Evolutionary conservation across 768 basidiomycete genomes (phyloP).

Genomic region (Amanita polypyramis): DNA sequence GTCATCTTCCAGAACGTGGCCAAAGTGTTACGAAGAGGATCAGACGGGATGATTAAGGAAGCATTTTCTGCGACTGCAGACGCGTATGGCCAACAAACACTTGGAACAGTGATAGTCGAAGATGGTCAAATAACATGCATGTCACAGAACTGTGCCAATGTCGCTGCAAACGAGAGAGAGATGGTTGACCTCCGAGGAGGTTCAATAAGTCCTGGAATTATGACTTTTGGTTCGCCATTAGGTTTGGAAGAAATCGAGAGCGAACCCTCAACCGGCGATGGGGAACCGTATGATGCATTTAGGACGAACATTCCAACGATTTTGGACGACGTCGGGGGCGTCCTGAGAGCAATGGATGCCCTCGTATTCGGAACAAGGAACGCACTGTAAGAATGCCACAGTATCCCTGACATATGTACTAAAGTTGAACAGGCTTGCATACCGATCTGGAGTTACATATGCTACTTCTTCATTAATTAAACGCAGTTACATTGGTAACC

Average conservation of each 20-base stretch:
- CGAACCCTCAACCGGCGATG: constrained; percentile 62
- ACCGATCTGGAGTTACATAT: constrained; percentile 54
- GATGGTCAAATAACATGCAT: constrained; percentile 45
- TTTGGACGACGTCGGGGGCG: constrained; percentile 39
- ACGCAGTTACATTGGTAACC: constrained; percentile 27
- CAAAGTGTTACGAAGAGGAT: constrained; percentile 29
- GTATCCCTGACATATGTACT: constrained; percentile 1
- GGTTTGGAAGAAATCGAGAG: constrained; percentile 67
- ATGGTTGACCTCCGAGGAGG: constrained; percentile 63
- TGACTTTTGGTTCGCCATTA: constrained; percentile 56
- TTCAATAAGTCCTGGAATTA: constrained; percentile 52
- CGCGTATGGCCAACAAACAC: constrained; percentile 8
- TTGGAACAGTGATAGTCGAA: constrained; percentile 30
- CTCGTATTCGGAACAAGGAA: constrained; percentile 63
- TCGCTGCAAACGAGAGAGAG: constrained; percentile 12
- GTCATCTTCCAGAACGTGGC: constrained; percentile 62
- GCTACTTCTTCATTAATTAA: constrained; percentile 41
- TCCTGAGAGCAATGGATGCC: constrained; percentile 60
- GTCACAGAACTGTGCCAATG: constrained; percentile 23
- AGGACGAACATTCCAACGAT: constrained; percentile 27
- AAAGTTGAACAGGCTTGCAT: constrained; percentile 39
- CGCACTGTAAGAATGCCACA: constrained; percentile 44
- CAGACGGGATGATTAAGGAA: constrained; percentile 22
- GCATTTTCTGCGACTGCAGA: constrained; percentile 18
- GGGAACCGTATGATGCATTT: constrained; percentile 49